Percentiles rank a stretch among this genome's conserved stretches.
Conservation (phyloP, 441 rosid species). For the Flueggea neowawraea region DNA sequence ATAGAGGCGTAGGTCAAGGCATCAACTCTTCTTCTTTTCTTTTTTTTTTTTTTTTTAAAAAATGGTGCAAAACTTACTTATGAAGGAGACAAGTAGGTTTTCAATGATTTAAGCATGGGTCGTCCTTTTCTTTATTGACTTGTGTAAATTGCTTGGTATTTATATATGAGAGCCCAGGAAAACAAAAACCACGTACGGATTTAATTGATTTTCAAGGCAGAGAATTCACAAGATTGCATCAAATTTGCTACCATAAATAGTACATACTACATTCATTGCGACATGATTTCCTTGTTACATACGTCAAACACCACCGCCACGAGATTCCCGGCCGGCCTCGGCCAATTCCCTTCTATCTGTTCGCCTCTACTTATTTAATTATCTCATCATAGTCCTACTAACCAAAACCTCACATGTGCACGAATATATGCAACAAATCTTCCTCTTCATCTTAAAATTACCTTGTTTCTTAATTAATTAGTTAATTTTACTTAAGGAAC, state of each 20-base stretch:
- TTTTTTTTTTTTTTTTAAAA: background rate
- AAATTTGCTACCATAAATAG: slow-evolving; percentile 16
- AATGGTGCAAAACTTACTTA: background rate
- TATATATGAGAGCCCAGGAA: no score
- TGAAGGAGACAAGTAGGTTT: slow-evolving; percentile 4
- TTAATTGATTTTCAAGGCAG: background rate
- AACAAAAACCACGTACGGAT: background rate
- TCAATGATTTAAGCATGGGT: background rate
- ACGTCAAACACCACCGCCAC: slow-evolving; percentile 30
- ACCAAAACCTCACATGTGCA: no score
- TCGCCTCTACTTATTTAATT: background rate
- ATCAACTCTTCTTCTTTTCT: background rate
- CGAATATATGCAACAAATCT: no score
- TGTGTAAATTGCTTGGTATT: background rate
- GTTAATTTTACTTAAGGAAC: no score
- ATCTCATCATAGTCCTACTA: background rate
- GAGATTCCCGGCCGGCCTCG: slow-evolving; percentile 46
- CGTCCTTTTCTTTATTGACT: background rate
- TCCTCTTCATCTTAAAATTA: no score
- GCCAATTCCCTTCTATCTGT: slow-evolving; percentile 10
- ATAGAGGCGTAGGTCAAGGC: slow-evolving; percentile 14
- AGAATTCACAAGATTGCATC: slow-evolving; percentile 39
- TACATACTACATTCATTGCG: slow-evolving; percentile 10
- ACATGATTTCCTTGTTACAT: slow-evolving; percentile 16
- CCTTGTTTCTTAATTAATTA: no score